A percentile compares a stretch with the other conserved stretches of the same genome.
These are phyloP conservation scores for Penicillium decumbens DNA, from an alignment of 2,329 filamentous ascomycete genomes.

Conservation along the genomic window DNA sequence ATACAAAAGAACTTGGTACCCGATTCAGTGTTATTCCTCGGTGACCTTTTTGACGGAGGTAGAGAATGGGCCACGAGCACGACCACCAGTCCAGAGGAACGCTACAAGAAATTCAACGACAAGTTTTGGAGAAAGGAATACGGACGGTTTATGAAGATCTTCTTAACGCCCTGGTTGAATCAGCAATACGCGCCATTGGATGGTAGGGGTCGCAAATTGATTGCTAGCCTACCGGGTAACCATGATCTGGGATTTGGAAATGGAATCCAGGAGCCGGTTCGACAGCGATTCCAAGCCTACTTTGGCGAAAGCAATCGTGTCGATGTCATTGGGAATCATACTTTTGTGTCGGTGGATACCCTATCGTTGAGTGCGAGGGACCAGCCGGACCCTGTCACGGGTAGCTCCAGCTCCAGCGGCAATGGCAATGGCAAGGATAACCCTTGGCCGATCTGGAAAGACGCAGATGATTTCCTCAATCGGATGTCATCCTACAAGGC, in stretches of 20 bases:
- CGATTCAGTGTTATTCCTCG: constrained; percentile 84
- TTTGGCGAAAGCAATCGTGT: constrained; percentile 91
- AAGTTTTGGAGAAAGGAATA: constrained; percentile 86
- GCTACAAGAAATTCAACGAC: constrained; percentile 71
- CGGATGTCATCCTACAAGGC: constrained; percentile 61
- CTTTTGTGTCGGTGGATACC: constrained; percentile 84
- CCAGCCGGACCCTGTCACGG: constrained; percentile 49
- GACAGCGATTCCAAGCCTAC: constrained; percentile 77
- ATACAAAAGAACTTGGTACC: constrained; percentile 73
- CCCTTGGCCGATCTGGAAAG: constrained; percentile 64
- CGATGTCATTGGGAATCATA: constrained; percentile 90
- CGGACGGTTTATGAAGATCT: constrained; percentile 76
- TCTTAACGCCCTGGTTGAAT: constrained; percentile 65
- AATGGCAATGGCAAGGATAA: constrained; percentile 46
- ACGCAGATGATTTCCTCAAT: constrained; percentile 70
- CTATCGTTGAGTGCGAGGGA: constrained; percentile 77
- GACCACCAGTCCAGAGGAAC: constrained; percentile 58
- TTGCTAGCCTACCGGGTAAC: constrained; percentile 85
- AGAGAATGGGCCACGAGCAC: constrained; percentile 81
- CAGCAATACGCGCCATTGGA: constrained; percentile 54
- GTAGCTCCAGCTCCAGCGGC: constrained; percentile 43
- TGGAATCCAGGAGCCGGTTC: constrained; percentile 73
- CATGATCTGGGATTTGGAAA: constrained; percentile 90
- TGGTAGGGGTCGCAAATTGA: constrained; percentile 67
- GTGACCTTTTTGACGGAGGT: constrained; percentile 92